Evolutionary conservation across 148 eudicot genomes (phyloP).

Genomic region (Arctostaphylos glauca): DNA sequence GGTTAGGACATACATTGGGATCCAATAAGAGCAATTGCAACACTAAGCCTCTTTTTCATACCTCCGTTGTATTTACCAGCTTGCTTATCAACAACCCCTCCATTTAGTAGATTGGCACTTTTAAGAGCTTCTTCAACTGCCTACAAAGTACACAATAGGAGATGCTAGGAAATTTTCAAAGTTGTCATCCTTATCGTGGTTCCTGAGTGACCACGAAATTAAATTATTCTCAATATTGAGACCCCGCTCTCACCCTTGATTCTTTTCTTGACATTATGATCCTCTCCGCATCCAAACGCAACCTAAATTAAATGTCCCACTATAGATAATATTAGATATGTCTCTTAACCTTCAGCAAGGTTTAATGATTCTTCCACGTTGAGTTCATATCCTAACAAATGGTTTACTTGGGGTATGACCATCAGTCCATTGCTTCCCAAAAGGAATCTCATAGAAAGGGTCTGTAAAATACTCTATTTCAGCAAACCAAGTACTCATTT

Average conservation of each 20-base stretch:
- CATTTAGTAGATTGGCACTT: constrained; percentile 73
- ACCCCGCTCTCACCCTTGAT: not conserved
- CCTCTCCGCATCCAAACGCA: not conserved
- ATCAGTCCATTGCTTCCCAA: too few species aligned
- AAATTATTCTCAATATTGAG: too few species aligned
- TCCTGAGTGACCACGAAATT: not conserved
- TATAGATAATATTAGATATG: not conserved
- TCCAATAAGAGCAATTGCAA: constrained; percentile 93
- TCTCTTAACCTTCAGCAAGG: not conserved
- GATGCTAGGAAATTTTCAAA: too few species aligned
- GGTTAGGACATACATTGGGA: constrained; percentile 58
- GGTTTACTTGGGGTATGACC: too few species aligned
- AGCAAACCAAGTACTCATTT: too few species aligned
- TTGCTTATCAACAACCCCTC: too few species aligned
- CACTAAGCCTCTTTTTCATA: constrained; percentile 97
- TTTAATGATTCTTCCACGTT: not conserved
- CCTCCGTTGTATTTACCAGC: constrained; percentile 89
- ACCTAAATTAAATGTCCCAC: not conserved
- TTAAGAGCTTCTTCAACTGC: constrained; percentile 86
- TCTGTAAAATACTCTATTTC: too few species aligned
- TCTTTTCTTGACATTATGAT: not conserved
- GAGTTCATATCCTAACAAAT: not conserved
- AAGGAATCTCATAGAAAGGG: too few species aligned
- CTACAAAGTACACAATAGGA: constrained; percentile 23
- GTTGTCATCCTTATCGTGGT: too few species aligned